Base-by-base conservation (phyloP, 73 alveolate genomes). In the Paramecium sexaurelia region DNA sequence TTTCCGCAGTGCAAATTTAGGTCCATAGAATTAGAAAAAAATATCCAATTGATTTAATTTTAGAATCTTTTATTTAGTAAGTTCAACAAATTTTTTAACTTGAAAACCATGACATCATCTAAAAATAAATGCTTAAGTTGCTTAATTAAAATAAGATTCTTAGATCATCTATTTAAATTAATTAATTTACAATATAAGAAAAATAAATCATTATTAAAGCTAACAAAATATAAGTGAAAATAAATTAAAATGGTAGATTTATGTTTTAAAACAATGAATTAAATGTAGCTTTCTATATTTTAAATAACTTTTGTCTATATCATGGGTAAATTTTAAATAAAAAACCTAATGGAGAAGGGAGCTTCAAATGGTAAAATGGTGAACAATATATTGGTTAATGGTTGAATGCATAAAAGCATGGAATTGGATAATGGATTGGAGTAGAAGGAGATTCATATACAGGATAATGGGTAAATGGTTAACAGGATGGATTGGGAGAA, bases 381-480 rank as follows among this genome's bases (percentile, higher is more conserved):
- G 88, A 89, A 39, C 5, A 6, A 11, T 89, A 75, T 83, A 27
- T 22, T 26, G 94, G 92, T 24, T 19, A 89, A 33, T 89, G 75
- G 75, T 22, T 1, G 2, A 41, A 89, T 36, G 88, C 67, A 24
- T 57, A 84, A 26, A 68, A 56, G 17, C 85, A 89, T 43, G 94
- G 94, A 17, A 26, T 29, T 11, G 94, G 94, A 8, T 68, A 78
- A 45, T 78, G 90, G 90, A 45, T 10, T 22, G 56, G 57, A 71
- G 11, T 26, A 5, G 15, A 78, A 8, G 73, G 73, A 22, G 68
- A 39, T 24, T 26, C 33, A 36, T 73, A 33, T 29, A 35, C 13
- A 24, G 94, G 94, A 37, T 85, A 75, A 35, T 90, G 93, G 93
- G 24, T 27, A 3, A 55, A 86, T 15, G 93, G 87, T 10, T 32